Conservation (phyloP, 805 yeast species). For the Vanderwaltozyma tropicalis region DNA sequence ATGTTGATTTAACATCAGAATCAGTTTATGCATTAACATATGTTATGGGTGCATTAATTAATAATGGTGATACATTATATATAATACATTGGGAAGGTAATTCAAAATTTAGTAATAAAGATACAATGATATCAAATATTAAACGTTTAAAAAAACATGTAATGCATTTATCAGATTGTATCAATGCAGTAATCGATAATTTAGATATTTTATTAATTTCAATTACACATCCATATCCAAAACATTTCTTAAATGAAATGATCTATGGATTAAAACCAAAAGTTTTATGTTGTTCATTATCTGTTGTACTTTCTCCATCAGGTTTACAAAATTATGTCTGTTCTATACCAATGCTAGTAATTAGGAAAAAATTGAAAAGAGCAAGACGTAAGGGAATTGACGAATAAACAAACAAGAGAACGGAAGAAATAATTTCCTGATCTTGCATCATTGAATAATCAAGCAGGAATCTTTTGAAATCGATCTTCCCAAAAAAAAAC, state of each 20-base stretch:
- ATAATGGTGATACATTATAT: conserved; percentile 73
- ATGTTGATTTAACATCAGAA: conserved; percentile 77
- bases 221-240: conserved; percentile 31
- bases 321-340: conserved; percentile 25
- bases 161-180: conserved; percentile 22
- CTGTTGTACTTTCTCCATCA: conserved; percentile 17
- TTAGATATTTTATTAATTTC: conserved; percentile 27
- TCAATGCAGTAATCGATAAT: conserved; percentile 17
- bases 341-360: conserved; percentile 25
- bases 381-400: conserved; percentile 18
- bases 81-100: conserved; percentile 35
- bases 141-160: conserved; percentile 11
- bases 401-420: neutral
- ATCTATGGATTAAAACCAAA: conserved; percentile 28
- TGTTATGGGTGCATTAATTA: conserved; percentile 75
- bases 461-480: neutral
- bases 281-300: conserved; percentile 22
- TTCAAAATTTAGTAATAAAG: conserved; percentile 3
- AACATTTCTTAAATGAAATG: conserved; percentile 30
- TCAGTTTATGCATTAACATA: conserved; percentile 78
- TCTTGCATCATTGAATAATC: too few species aligned
- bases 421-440: neutral
- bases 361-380: conserved; percentile 25
- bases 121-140: conserved; percentile 10
- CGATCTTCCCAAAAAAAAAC: neutral